Conservation (phyloP, 352 stramenopile species). For the Globisporangium cederbergense region DNA sequence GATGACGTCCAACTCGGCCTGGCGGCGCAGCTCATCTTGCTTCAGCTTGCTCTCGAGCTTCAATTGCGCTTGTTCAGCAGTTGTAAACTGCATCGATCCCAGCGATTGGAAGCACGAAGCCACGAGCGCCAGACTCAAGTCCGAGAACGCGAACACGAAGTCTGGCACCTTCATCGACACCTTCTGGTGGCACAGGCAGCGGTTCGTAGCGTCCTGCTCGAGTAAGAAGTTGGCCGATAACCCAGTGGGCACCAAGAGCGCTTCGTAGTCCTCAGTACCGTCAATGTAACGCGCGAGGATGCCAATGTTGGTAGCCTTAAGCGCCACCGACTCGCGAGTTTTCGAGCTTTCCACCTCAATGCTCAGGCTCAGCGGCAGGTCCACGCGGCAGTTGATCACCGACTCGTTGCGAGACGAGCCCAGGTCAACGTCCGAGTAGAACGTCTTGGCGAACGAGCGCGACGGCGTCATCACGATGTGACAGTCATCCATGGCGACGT, state of each 20-base stretch:
- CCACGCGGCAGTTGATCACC: slow-evolving; percentile 50
- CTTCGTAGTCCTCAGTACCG: slow-evolving; percentile 31
- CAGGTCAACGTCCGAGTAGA: slow-evolving; percentile 57
- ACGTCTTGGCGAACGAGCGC: slow-evolving; percentile 43
- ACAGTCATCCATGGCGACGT: slow-evolving; percentile 52
- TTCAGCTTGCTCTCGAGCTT: slow-evolving; percentile 51
- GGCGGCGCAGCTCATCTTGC: slow-evolving; percentile 44
- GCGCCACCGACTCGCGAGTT: slow-evolving; percentile 40
- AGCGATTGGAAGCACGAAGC: slow-evolving; percentile 52
- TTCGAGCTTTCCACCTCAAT: slow-evolving; percentile 44
- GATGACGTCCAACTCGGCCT: slow-evolving; percentile 53
- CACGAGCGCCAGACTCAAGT: slow-evolving; percentile 64
- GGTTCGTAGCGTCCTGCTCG: slow-evolving; percentile 40
- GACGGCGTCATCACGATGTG: slow-evolving; percentile 48
- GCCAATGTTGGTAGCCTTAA: slow-evolving; percentile 48
- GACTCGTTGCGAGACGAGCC: slow-evolving; percentile 36
- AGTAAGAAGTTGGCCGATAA: slow-evolving; percentile 47
- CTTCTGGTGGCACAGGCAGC: slow-evolving; percentile 39
- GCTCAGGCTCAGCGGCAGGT: slow-evolving; percentile 43
- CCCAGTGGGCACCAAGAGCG: slow-evolving; percentile 42
- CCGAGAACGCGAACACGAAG: slow-evolving; percentile 58
- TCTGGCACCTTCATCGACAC: slow-evolving; percentile 62
- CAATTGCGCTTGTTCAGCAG: slow-evolving; percentile 53
- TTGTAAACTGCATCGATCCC: slow-evolving; percentile 51
- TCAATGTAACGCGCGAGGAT: slow-evolving; percentile 54